phyloP scores from a whole-genome alignment of 202 grass and related monocot genomes.

The Bolboschoenoplectus hybrid region DNA sequence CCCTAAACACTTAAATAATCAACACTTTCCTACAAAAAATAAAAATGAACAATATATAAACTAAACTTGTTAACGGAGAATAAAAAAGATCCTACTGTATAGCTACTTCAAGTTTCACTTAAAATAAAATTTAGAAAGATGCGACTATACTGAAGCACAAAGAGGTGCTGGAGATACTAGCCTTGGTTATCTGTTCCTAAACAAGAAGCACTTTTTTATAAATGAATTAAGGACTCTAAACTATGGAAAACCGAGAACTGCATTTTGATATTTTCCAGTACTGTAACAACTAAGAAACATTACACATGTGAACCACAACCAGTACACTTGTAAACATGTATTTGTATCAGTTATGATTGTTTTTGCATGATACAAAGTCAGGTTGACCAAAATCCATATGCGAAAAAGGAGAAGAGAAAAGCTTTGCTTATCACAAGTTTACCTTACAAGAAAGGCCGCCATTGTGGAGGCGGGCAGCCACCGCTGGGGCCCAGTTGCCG shows the following conservation, averaged over 20 bases:
- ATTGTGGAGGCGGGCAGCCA: constrained; percentile 68
- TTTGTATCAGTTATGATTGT: background rate
- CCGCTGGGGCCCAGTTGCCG: constrained; percentile 73
- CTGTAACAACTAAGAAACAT: background rate
- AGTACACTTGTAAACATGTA: background rate
- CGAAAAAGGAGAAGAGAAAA: background rate
- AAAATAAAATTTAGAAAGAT: background rate
- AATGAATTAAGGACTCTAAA: background rate
- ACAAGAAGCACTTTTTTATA: background rate
- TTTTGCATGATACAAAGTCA: background rate
- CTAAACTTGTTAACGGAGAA: background rate
- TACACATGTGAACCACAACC: background rate
- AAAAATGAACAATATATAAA: background rate
- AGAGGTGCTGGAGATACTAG: background rate
- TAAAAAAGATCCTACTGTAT: background rate
- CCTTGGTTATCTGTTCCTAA: no score
- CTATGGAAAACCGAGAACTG: background rate
- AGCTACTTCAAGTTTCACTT: background rate
- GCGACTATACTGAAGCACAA: background rate
- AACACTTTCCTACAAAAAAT: background rate
- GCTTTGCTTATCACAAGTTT: background rate
- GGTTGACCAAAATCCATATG: background rate
- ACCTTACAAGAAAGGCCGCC: constrained; percentile 93
- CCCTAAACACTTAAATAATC: background rate
- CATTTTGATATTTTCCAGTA: background rate